Conservation (phyloP, 1,284 basidiomycete genomes). For the Irpex rosettiformis region DNA sequence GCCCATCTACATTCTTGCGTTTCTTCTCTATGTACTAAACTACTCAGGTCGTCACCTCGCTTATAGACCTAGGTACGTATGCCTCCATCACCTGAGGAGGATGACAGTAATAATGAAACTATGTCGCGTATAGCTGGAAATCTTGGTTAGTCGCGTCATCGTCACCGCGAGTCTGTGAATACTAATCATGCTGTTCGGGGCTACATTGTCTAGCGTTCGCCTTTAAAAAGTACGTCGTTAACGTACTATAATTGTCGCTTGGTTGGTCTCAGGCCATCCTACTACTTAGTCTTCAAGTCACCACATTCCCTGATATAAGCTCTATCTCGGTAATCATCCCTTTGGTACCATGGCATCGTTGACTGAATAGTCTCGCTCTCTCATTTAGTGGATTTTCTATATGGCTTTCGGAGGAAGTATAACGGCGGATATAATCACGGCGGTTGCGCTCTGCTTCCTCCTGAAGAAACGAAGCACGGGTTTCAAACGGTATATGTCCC, state of each 20-base stretch:
- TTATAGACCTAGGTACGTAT: neutral
- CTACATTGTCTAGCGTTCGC: neutral
- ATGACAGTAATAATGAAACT: neutral
- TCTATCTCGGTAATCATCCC: neutral
- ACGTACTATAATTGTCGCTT: neutral
- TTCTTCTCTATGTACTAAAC: neutral
- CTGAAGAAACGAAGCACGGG: neutral
- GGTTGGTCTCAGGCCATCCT: neutral
- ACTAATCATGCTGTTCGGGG: neutral
- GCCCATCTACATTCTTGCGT: neutral
- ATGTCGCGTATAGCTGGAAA: neutral
- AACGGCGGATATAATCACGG: neutral
- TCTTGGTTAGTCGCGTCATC: neutral
- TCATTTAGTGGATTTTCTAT: neutral
- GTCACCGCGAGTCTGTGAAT: neutral
- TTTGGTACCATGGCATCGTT: neutral
- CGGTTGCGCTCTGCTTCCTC: neutral
- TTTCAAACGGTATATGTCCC: neutral
- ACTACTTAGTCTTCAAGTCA: neutral
- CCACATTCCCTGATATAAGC: neutral
- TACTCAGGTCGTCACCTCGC: neutral
- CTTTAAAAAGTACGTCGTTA: neutral
- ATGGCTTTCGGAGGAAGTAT: neutral
- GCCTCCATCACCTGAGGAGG: neutral
- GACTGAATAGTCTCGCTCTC: neutral